Base-by-base conservation (phyloP, 2,329 filamentous ascomycete genomes). In the Talaromyces verruculosus region DNA sequence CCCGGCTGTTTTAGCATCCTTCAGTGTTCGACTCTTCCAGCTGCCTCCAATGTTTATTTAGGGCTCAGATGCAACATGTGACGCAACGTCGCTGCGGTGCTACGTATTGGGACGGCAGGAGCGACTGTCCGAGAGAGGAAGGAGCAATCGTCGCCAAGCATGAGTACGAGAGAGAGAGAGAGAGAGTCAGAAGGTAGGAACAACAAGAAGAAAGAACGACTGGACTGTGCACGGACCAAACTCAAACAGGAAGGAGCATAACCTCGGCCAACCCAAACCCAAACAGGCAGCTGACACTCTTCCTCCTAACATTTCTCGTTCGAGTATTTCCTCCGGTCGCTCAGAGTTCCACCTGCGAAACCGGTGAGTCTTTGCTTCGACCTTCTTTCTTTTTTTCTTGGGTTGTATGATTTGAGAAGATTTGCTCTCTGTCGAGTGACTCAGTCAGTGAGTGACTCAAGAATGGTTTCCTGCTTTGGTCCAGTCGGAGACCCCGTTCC, bases 271-370 rank as follows among this genome's bases (percentile, higher is more conserved):
- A n/a, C n/a, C n/a, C 41, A 63, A 41, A 22, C 64, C 59, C 49
- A 41, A 63, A 61, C 10, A 66, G 64, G 64, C 49, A 66, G 64
- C 58, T 58, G 60, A 41, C n/a, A 22, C 13, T 37, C 8, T 15
- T 2, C 25, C 47, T 51, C 47, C n/a, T 17, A 10, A 35, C 7
- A n/a, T 35, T 57, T 57, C 53, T 57, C 22, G 53, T 57, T 57
- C 53, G 33, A 57, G 53, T 37, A 57, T 57, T 57, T 57, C 53
- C 53, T 57, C 53, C 53, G 53, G 53, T 22, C 51, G 51, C 51
- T 55, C 51, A 35, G 5, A 33, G 15, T 19, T 55, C 33, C 53
- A 57, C 53, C 43, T 33, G 59, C 59, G 59, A 49, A 61, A 61
- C 43, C 59, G 41, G 59, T 61, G 28, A 33, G 39, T 17, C 25